Evolutionary conservation across 2,329 filamentous ascomycete genomes (phyloP).

Genomic region (Colletotrichum sp.): DNA sequence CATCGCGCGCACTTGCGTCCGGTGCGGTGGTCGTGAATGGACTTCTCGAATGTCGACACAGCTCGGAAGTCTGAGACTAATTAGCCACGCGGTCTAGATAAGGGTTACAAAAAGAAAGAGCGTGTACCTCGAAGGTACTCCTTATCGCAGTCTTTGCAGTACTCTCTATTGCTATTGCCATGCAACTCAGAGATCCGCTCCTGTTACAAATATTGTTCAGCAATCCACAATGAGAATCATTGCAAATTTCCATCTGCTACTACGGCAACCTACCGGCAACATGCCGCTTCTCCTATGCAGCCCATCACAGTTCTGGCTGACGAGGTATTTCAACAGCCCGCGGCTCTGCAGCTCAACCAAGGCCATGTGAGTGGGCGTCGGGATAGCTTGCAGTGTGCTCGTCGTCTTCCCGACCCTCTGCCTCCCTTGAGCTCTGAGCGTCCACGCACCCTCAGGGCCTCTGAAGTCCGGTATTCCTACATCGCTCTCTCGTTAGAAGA

Average conservation of each 20-base stretch:
- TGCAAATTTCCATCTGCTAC: too few species aligned
- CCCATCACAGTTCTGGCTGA: constrained; percentile 51
- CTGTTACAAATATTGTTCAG: constrained; percentile 24
- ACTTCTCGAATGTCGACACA: constrained; percentile 45
- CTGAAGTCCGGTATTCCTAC: constrained; percentile 51
- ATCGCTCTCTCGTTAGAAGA: not conserved
- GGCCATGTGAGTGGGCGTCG: constrained; percentile 51
- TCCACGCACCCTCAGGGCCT: constrained; percentile 51
- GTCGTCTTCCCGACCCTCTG: constrained; percentile 32
- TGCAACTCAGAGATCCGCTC: constrained; percentile 50
- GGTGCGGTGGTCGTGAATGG: constrained; percentile 49
- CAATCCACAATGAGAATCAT: too few species aligned
- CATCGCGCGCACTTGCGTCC: constrained; percentile 47
- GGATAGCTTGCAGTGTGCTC: constrained; percentile 46
- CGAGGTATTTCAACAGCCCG: constrained; percentile 44
- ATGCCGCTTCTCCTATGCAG: constrained; percentile 50
- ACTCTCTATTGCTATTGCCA: constrained; percentile 51
- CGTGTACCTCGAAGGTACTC: constrained; percentile 45
- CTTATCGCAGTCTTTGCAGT: constrained; percentile 46
- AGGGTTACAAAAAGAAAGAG: too few species aligned
- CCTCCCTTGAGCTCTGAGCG: constrained; percentile 44
- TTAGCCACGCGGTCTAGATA: not conserved
- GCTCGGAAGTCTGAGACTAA: constrained; percentile 45
- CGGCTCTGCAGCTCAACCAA: constrained; percentile 46
- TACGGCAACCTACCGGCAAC: constrained; percentile 33